phyloP scores from a whole-genome alignment of 2,329 filamentous ascomycete genomes.

The Aspergillus felis region DNA sequence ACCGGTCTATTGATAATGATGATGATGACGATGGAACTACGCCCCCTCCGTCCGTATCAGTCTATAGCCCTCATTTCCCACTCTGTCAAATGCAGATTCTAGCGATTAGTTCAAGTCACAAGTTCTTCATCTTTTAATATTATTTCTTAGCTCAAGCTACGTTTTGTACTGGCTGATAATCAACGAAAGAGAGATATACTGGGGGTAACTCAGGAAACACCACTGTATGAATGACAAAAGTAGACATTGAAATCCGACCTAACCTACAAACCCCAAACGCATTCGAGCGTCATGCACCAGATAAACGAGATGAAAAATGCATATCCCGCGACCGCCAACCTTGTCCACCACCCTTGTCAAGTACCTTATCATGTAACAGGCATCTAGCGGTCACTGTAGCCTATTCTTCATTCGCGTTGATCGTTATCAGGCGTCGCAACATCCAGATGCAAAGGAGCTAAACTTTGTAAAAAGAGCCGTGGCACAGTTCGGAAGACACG shows the following conservation, averaged over 20 bases:
- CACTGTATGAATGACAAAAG: not conserved
- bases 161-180: not conserved
- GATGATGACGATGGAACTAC: not conserved
- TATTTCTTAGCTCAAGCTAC: not conserved
- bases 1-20: not conserved
- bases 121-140: not conserved
- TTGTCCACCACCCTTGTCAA: not conserved
- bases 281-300: not conserved
- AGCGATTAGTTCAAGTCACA: not conserved
- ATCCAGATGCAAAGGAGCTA: not conserved
- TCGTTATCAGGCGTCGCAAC: not conserved
- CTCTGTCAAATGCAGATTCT: not conserved
- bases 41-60: not conserved
- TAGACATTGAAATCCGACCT: not conserved
- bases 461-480: not conserved
- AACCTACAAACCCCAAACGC: not conserved
- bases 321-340: not conserved
- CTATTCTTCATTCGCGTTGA: not conserved
- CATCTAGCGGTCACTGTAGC: not conserved
- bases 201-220: not conserved
- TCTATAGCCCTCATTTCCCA: not conserved
- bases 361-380: not conserved
- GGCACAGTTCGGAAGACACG: conserved; percentile 14
- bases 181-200: not conserved
- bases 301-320: not conserved